Evolutionary conservation across 75 land plant genomes (phyloP).

Genomic region (Chamaecyparis obtusa): DNA sequence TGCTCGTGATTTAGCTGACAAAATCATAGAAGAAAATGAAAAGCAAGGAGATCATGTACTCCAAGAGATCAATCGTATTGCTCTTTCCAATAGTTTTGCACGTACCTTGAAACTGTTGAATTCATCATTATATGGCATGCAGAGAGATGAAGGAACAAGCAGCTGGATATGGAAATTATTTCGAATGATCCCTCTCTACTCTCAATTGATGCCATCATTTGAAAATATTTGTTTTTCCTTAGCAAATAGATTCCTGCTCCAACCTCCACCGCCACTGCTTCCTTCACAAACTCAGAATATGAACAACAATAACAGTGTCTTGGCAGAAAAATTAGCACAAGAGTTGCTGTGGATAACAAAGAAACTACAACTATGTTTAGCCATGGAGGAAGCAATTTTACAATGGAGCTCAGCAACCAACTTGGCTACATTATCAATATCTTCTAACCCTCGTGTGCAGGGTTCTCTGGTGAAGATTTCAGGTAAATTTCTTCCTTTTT

Average conservation of each 20-base stretch:
- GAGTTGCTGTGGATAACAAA: slow-evolving; percentile 85
- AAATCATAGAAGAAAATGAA: slow-evolving; percentile 60
- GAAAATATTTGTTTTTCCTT: slow-evolving; percentile 12
- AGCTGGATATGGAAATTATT: slow-evolving; percentile 37
- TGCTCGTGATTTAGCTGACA: slow-evolving; percentile 68
- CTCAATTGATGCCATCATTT: slow-evolving; percentile 18
- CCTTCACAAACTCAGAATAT: slow-evolving; percentile 6
- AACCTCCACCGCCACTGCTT: slow-evolving; percentile 9
- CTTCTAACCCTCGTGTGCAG: slow-evolving; percentile 77
- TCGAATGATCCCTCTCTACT: slow-evolving; percentile 25
- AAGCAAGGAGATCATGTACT: slow-evolving; percentile 33
- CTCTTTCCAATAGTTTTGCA: slow-evolving; percentile 56
- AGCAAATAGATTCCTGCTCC: slow-evolving; percentile 16
- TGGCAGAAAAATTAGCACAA: slow-evolving; percentile 85
- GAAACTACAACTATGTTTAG: slow-evolving; percentile 62
- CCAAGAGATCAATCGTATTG: slow-evolving; percentile 57
- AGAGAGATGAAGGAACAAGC: slow-evolving; percentile 15
- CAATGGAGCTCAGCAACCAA: slow-evolving; percentile 65
- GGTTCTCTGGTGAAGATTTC: slow-evolving; percentile 69
- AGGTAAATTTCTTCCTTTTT: slow-evolving; percentile 36
- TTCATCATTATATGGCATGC: slow-evolving; percentile 12
- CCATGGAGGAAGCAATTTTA: slow-evolving; percentile 55
- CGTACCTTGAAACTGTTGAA: slow-evolving; percentile 38
- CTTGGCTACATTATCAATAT: slow-evolving; percentile 59
- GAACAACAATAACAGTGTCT: slow-evolving; percentile 19